Evolutionary conservation across 352 stramenopile species (phyloP).

Genomic region (Pythium aristosporum): DNA sequence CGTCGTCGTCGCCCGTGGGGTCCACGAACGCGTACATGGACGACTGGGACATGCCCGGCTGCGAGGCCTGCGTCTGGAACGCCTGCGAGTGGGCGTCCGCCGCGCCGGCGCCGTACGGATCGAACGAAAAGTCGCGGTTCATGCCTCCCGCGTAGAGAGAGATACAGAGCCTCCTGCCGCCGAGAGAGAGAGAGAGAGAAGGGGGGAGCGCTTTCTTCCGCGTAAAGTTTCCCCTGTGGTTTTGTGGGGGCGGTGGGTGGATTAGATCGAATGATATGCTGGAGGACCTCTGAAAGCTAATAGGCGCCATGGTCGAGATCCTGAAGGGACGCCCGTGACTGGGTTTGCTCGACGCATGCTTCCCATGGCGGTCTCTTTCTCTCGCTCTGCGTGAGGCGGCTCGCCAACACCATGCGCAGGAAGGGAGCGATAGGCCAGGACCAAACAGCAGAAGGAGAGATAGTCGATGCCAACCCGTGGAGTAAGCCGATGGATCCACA

Average conservation of each 20-base stretch:
- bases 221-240: not conserved
- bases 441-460: no score
- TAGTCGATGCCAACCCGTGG: no score
- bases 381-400: no score
- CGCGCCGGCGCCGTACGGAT: constrained; percentile 22
- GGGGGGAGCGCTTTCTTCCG: not conserved
- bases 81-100: constrained; percentile 26
- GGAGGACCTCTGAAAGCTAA: constrained; percentile 18
- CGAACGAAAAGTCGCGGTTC: constrained; percentile 27
- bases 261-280: constrained; percentile 20
- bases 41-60: constrained; percentile 28
- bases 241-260: not conserved
- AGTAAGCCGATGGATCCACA: no score
- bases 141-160: constrained; percentile 2
- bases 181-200: not conserved
- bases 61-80: constrained; percentile 51
- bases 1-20: constrained; percentile 33
- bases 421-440: no score
- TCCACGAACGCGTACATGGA: constrained; percentile 73
- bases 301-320: not conserved
- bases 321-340: not conserved
- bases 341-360: no score
- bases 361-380: no score
- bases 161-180: not conserved
- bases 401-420: no score